Evolutionary conservation across 139 green algal species (phyloP), one percentile per base, ranked within the genome.

Genomic region (Penium margaritaceum): DNA sequence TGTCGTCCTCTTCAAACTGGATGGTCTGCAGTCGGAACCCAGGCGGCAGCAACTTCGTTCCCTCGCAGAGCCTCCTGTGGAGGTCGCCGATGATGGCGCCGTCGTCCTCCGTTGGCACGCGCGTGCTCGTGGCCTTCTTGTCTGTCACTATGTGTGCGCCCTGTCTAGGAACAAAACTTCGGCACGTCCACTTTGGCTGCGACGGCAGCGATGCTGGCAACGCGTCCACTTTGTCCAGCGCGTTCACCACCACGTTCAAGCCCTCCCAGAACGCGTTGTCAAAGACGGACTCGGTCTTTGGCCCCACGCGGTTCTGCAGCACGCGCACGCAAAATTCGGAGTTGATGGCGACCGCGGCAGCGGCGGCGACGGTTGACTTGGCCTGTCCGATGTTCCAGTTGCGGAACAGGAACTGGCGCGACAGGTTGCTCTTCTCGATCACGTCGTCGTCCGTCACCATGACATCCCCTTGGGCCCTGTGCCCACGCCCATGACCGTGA

Each of bases 61-160:
- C 29, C 5, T 30, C 66, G 58, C 86, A 44, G 64, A 93, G 74
- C 75, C 82, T 35, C 3, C 72, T 72, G 39, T 88, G 35, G 57
- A 97, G 84, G 54, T 85, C 46, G 2, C 86, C 76, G 30, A 96
- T 90, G 1, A 91, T 67, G 0, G 55, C 39, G 24, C 92, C 85
- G 62, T 94, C 90, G 64, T 94, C 87, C 55, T 78, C 44, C 34
- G 41, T 6, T 30, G 19, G 17, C 36, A 44, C 72, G 4, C 43
- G 30, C 21, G 64, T 38, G 12, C 39, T 47, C 27, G 75, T 85
- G 27, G 87, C 89, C 78, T 96, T 98, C 53, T 95, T 91, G 77
- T 98, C 94, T 37, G 93, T 98, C 84, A 98, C 94, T 54, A 98
- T 97, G 66, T 91, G 89, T n/a, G 97, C 90, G 21, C 89, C 90